Conservation (phyloP, 495 filamentous ascomycete genomes). For the Annulohypoxylon maeteangense region DNA sequence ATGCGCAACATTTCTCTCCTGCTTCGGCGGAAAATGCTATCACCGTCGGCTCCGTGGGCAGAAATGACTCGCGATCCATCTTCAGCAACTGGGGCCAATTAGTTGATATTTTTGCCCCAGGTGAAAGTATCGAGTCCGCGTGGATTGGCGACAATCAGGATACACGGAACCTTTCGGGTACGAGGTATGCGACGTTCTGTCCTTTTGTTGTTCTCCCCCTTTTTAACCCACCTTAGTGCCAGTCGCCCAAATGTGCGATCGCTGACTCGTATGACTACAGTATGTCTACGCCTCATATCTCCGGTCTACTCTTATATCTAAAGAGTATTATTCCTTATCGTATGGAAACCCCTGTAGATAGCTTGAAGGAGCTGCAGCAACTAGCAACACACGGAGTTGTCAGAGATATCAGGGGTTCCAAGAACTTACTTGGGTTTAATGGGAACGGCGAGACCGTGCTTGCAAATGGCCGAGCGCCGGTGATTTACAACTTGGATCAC, state of each 20-base stretch:
- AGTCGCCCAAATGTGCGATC: background rate
- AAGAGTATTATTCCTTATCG: constrained; percentile 38
- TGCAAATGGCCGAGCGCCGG: background rate
- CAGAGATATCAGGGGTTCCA: constrained; percentile 18
- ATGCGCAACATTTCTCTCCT: constrained; percentile 57
- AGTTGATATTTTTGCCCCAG: constrained; percentile 71
- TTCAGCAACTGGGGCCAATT: constrained; percentile 69
- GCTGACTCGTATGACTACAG: constrained; percentile 10
- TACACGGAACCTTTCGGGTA: background rate
- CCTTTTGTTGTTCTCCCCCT: background rate
- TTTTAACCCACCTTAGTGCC: background rate
- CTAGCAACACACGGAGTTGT: constrained; percentile 21
- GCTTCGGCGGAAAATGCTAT: constrained; percentile 66
- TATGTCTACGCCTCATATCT: constrained; percentile 53
- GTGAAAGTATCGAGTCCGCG: constrained; percentile 59
- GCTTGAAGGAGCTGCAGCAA: constrained; percentile 18
- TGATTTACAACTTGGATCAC: background rate
- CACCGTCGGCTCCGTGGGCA: constrained; percentile 66
- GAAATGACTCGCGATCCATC: constrained; percentile 54
- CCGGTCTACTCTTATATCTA: constrained; percentile 33
- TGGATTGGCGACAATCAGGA: constrained; percentile 60
- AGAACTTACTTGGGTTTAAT: constrained; percentile 33
- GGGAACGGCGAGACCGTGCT: constrained; percentile 33
- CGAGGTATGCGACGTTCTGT: background rate
- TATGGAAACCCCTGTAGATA: constrained; percentile 25